phyloP scores from a whole-genome alignment of 108 stramenopile genomes.

The Seminavis robusta region DNA sequence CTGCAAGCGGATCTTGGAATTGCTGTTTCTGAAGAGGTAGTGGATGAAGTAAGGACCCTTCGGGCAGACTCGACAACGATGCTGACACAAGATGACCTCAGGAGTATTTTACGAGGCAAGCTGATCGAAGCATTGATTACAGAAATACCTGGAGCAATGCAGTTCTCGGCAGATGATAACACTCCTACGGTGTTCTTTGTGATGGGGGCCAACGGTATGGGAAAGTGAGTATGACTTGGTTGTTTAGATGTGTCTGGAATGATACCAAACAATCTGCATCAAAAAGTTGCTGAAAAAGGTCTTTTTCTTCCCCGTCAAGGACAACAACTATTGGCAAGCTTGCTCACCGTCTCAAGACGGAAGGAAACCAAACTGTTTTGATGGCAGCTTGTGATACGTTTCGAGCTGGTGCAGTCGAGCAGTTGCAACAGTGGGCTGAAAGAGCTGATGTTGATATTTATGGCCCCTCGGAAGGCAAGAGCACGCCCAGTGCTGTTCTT shows the following conservation, averaged over 20 bases:
- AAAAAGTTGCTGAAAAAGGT: too few species aligned
- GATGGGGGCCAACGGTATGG: constrained; percentile 92
- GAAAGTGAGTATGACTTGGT: constrained; percentile 52
- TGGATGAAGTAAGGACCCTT: constrained; percentile 68
- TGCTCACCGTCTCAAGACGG: constrained; percentile 72
- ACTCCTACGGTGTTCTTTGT: constrained; percentile 71
- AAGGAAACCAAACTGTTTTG: constrained; percentile 83
- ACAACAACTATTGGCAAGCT: constrained; percentile 93
- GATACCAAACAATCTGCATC: too few species aligned
- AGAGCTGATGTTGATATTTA: constrained; percentile 85
- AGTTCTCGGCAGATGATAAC: constrained; percentile 38
- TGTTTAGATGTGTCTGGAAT: too few species aligned
- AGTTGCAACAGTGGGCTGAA: constrained; percentile 88
- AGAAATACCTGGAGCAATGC: constrained; percentile 42
- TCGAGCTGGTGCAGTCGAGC: constrained; percentile 93
- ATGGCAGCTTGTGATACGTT: constrained; percentile 95
- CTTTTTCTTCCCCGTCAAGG: background rate
- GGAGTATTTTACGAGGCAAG: constrained; percentile 74
- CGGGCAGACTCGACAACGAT: constrained; percentile 31
- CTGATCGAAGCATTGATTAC: constrained; percentile 57
- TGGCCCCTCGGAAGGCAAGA: constrained; percentile 55
- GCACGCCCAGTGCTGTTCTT: constrained; percentile 65
- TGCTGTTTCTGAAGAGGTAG: constrained; percentile 71
- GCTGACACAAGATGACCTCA: constrained; percentile 65
- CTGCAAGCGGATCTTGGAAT: constrained; percentile 81